Evolutionary conservation across 73 alveolate species (phyloP).

Genomic region (Halteria grandinella): DNA sequence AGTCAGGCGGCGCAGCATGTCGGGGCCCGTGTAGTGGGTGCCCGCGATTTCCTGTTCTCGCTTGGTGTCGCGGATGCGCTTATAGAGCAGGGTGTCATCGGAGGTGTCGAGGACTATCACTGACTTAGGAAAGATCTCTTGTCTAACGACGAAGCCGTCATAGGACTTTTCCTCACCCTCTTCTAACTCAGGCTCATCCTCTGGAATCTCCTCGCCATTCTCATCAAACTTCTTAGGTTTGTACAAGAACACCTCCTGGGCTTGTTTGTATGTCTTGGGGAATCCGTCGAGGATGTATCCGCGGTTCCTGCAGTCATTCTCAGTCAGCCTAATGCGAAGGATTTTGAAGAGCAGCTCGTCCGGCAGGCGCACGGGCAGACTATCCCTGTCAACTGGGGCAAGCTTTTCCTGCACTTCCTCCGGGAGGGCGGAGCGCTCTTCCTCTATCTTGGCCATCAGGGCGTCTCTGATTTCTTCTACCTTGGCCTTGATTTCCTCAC

Average conservation of each 20-base stretch:
- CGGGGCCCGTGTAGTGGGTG: constrained; percentile 63
- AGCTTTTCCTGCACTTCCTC: constrained; percentile 29
- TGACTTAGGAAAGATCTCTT: constrained; percentile 51
- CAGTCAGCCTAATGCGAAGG: constrained; percentile 20
- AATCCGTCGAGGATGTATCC: constrained; percentile 93
- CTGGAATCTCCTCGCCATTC: constrained; percentile 68
- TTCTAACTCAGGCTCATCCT: constrained; percentile 71
- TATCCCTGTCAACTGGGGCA: constrained; percentile 45
- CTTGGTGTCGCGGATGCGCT: constrained; percentile 25
- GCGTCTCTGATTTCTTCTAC: constrained; percentile 41
- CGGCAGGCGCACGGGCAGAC: constrained; percentile 51
- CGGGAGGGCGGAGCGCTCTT: not conserved
- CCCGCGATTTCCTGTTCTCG: constrained; percentile 52
- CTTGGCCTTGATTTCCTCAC: constrained; percentile 54
- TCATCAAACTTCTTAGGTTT: constrained; percentile 60
- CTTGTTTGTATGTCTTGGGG: constrained; percentile 85
- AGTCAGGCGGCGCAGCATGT: constrained; percentile 57
- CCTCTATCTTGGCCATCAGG: constrained; percentile 62
- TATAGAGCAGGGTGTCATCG: constrained; percentile 34
- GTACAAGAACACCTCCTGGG: constrained; percentile 74
- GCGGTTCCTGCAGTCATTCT: constrained; percentile 87
- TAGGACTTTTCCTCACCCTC: constrained; percentile 64
- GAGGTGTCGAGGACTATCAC: constrained; percentile 43
- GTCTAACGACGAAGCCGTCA: constrained; percentile 39
- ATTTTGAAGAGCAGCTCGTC: constrained; percentile 56